Percentiles rank a stretch among this genome's conserved stretches.
Conservation (phyloP, 2,329 filamentous ascomycete species). For the Fusarium oligoseptatum region DNA sequence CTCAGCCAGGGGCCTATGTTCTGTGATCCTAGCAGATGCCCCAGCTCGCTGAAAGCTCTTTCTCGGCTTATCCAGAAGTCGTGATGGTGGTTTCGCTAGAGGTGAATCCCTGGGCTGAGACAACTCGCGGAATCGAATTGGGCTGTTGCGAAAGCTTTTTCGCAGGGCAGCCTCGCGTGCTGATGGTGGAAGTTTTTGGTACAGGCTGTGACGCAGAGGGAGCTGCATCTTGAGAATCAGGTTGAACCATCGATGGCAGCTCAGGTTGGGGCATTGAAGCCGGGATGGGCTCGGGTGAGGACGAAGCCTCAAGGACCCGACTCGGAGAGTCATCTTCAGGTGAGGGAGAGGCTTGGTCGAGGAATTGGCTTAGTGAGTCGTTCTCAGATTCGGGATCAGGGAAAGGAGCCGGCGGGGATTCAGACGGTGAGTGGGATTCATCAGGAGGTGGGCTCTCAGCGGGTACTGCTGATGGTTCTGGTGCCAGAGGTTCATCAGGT, state of each 20-base stretch:
- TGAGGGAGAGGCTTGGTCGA: constrained; percentile 10
- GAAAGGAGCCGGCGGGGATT: not conserved
- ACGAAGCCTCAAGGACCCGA: not conserved
- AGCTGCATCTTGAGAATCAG: constrained; percentile 1
- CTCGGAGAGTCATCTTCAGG: constrained; percentile 11
- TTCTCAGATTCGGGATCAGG: not conserved
- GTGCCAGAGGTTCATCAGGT: not conserved
- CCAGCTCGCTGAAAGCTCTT: constrained; percentile 16
- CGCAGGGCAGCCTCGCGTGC: constrained; percentile 67
- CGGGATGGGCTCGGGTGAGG: constrained; percentile 21
- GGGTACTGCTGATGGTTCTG: not conserved
- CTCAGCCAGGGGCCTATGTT: not conserved
- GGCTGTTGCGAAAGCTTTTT: constrained; percentile 71
- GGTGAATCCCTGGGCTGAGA: constrained; percentile 61
- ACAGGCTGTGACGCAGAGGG: constrained; percentile 30
- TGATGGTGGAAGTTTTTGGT: constrained; percentile 52
- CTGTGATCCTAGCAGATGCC: not conserved
- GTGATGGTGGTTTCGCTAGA: constrained; percentile 59
- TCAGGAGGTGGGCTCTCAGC: constrained; percentile 15
- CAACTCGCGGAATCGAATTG: constrained; percentile 60
- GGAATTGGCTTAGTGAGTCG: constrained; percentile 8
- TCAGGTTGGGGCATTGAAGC: constrained; percentile 35
- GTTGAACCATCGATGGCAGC: constrained; percentile 19
- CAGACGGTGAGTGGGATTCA: not conserved
- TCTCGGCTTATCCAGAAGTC: constrained; percentile 35